phyloP scores from a whole-genome alignment of 2,329 filamentous ascomycete genomes.

The Phyllosticta citriasiana region DNA sequence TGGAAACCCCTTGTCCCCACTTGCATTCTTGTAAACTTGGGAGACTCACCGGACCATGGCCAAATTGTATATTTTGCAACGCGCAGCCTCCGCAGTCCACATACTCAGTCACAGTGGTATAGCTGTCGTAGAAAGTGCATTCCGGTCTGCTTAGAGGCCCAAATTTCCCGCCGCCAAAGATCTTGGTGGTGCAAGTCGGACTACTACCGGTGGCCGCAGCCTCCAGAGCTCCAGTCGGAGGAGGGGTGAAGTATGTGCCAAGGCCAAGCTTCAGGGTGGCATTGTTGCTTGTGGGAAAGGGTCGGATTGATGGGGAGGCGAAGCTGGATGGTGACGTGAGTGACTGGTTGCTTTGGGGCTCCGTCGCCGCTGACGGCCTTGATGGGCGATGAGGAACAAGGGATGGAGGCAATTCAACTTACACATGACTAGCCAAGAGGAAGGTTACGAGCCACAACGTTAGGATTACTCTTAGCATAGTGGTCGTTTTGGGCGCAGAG shows the following conservation, averaged over 20 bases:
- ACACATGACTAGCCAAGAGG: neutral
- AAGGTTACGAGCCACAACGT: neutral
- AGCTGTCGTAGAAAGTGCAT: constrained; percentile 19
- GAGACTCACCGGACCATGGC: constrained; percentile 18
- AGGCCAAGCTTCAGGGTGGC: neutral
- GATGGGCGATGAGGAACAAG: neutral
- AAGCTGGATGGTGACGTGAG: neutral
- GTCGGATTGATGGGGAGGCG: neutral
- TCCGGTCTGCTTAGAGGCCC: constrained; percentile 14
- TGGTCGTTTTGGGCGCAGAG: neutral
- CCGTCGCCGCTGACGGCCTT: neutral
- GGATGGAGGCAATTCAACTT: neutral
- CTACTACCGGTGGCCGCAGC: neutral
- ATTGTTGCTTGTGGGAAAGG: neutral
- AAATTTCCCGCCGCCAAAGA: neutral
- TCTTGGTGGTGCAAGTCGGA: neutral
- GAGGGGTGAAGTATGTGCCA: neutral
- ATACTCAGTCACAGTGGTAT: constrained; percentile 18
- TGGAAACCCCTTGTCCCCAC: neutral
- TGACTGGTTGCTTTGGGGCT: neutral
- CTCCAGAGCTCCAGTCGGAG: neutral
- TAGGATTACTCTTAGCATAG: neutral
- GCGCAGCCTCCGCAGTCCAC: constrained; percentile 21
- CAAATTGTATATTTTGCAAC: constrained; percentile 14
- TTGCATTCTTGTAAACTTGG: neutral